A percentile compares a stretch with the other conserved stretches of the same genome.
phyloP scores from a whole-genome alignment of 371 early-diverging fungal genomes.

The Actinomucor elegans region DNA sequence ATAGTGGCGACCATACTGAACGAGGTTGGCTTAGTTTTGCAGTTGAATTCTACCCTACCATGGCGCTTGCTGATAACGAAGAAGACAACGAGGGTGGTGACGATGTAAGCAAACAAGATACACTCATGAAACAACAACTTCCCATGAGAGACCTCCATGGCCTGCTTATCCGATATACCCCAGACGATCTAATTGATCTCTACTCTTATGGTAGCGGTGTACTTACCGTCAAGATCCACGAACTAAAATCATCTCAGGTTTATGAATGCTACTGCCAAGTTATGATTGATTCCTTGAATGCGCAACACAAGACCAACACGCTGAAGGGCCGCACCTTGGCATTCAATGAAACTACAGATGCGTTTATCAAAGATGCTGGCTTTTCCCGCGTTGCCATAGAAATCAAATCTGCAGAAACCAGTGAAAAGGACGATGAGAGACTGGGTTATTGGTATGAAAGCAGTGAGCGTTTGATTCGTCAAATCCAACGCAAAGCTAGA shows the following conservation, averaged over 20 bases:
- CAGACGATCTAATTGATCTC: slow-evolving; percentile 42
- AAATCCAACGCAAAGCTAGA: slow-evolving; percentile 22
- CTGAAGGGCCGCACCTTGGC: slow-evolving; percentile 27
- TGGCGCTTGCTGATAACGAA: slow-evolving; percentile 11
- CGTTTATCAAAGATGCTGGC: slow-evolving; percentile 63
- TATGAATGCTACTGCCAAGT: slow-evolving; percentile 36
- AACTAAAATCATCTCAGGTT: slow-evolving; percentile 23
- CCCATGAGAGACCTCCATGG: slow-evolving; percentile 32
- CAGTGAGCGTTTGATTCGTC: slow-evolving; percentile 29
- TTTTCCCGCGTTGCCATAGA: slow-evolving; percentile 56
- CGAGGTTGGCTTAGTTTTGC: slow-evolving; percentile 64
- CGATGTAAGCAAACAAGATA: not conserved
- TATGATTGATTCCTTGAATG: slow-evolving; percentile 33
- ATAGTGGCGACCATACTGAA: slow-evolving; percentile 43
- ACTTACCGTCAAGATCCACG: slow-evolving; percentile 39
- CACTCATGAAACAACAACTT: not conserved
- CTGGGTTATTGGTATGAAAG: slow-evolving; percentile 42
- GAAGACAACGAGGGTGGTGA: slow-evolving; percentile 13
- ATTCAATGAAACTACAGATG: slow-evolving; percentile 45
- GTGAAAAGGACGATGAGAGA: slow-evolving; percentile 30
- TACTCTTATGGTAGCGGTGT: slow-evolving; percentile 34
- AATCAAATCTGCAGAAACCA: slow-evolving; percentile 29
- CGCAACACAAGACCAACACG: slow-evolving; percentile 36
- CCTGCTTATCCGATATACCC: slow-evolving; percentile 35
- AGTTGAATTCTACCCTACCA: slow-evolving; percentile 68